Base-by-base conservation (phyloP, 2,329 filamentous ascomycete species). In the Incumbomyces lentus region DNA sequence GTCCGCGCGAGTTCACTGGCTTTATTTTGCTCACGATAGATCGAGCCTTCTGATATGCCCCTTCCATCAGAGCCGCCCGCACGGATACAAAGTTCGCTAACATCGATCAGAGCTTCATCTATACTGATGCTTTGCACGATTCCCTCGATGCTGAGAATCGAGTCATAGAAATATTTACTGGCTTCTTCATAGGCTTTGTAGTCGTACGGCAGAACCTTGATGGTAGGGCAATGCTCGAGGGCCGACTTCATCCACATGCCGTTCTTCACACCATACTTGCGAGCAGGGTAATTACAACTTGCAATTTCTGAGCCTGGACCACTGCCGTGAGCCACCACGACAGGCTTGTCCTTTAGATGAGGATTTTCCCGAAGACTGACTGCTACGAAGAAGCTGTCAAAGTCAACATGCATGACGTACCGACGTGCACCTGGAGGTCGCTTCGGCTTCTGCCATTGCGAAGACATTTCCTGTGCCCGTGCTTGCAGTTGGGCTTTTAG, bases 161-260 rank as follows among this genome's bases (percentile, higher is more conserved):
- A 79, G 50, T 86, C 81, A 58, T 98, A 98, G 57, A 98, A 98
- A 2, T 79, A 73, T 47, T 78, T 76, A 59, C 92, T 98, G 1
- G 89, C 87, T 49, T 89, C 84, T 68, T 98, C 92, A 56, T 98
- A 98, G 0, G 81, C 90, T 1, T 85, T 82, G 60, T 96, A 98
- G 59, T 98, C 89, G 58, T 98, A 98, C 0, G 89, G 86, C n/a
- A 98, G 62, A 1, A 96, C 81, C 55, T 93, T 88, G 14, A 98
- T 70, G 17, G 87, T 79, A 0, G 90, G 82, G 59, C 88, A 98
- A 14, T 92, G 64, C 55, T 92, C 82, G 49, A 83, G 72, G 0
- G 92, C 92, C 30, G 76, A 75, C 62, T 90, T 93, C 90, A 98
- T 96, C 92, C 93, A 98, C 92, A 96, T 98, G 32, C 93, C 93